Evolutionary conservation across 192 early-diverging fungal genomes (phyloP).

Genomic region (Coemansia sp.): DNA sequence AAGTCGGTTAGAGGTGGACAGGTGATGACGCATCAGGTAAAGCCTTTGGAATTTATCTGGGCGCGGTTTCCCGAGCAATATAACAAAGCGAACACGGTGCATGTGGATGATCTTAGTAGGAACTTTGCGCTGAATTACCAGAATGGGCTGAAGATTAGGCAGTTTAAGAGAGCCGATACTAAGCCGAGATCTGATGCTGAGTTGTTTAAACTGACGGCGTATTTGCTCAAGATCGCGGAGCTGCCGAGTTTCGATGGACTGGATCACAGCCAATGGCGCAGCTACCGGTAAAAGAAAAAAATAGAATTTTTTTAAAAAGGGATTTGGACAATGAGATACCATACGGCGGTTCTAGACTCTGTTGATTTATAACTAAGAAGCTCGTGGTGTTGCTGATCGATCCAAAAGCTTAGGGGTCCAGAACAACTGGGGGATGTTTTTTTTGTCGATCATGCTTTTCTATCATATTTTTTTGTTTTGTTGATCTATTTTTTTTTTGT

Average conservation of each 20-base stretch:
- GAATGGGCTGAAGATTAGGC: slow-evolving; percentile 65
- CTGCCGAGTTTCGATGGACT: slow-evolving; percentile 57
- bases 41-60: slow-evolving; percentile 69
- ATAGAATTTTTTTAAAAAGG: not conserved
- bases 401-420: too few relatives aligned
- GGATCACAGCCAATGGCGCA: slow-evolving; percentile 61
- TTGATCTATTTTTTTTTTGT: slow-evolving; percentile 6
- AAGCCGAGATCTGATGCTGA: slow-evolving; percentile 57
- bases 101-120: slow-evolving; percentile 70
- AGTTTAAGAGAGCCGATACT: slow-evolving; percentile 61
- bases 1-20: slow-evolving; percentile 56
- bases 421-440: too few relatives aligned
- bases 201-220: slow-evolving; percentile 59
- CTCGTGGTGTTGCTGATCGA: too few relatives aligned
- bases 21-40: slow-evolving; percentile 65
- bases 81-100: slow-evolving; percentile 60
- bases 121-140: slow-evolving; percentile 77
- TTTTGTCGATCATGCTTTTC: not conserved
- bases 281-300: slow-evolving; percentile 10
- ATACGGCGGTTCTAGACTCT: too few relatives aligned
- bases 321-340: too few relatives aligned
- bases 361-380: too few relatives aligned
- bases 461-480: not conserved
- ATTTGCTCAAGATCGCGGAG: slow-evolving; percentile 60
- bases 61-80: slow-evolving; percentile 57